Conservation (phyloP, 345 rosid genomes). For the Populus ilicifolia region DNA sequence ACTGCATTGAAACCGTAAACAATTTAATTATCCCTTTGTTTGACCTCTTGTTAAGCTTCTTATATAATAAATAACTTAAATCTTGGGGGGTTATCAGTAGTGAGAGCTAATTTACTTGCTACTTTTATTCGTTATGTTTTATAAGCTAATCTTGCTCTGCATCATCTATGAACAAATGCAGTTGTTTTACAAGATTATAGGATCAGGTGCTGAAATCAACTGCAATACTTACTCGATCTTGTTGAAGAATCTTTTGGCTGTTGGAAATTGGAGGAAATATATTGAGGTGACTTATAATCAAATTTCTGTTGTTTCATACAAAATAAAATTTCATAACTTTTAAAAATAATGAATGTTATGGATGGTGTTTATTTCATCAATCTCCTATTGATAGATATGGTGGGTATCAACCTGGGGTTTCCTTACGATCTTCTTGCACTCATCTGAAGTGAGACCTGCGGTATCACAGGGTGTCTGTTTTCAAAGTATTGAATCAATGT, state of each 20-base stretch:
- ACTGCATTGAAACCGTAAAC: neutral
- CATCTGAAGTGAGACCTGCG: neutral
- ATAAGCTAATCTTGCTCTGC: slow-evolving; percentile 7
- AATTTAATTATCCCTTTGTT: neutral
- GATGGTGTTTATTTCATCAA: neutral
- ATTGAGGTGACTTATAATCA: slow-evolving; percentile 53
- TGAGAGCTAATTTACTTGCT: neutral
- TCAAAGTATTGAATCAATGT: neutral
- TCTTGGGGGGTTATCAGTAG: neutral
- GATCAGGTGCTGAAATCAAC: slow-evolving; percentile 56
- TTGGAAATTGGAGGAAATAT: slow-evolving; percentile 93
- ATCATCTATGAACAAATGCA: slow-evolving; percentile 27
- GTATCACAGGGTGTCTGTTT: neutral
- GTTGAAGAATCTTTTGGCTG: slow-evolving; percentile 70
- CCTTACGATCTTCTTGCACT: neutral
- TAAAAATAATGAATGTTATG: neutral
- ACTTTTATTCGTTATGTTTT: neutral
- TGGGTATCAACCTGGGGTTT: neutral
- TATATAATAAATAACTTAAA: neutral
- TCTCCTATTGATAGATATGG: slow-evolving; percentile 5
- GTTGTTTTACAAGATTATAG: slow-evolving; percentile 71
- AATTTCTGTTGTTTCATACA: neutral
- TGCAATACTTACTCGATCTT: slow-evolving; percentile 52
- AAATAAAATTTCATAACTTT: neutral
- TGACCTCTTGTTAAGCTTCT: neutral